phyloP scores from a whole-genome alignment of 129 eudicot genomes.

The Flaveria bidentis region DNA sequence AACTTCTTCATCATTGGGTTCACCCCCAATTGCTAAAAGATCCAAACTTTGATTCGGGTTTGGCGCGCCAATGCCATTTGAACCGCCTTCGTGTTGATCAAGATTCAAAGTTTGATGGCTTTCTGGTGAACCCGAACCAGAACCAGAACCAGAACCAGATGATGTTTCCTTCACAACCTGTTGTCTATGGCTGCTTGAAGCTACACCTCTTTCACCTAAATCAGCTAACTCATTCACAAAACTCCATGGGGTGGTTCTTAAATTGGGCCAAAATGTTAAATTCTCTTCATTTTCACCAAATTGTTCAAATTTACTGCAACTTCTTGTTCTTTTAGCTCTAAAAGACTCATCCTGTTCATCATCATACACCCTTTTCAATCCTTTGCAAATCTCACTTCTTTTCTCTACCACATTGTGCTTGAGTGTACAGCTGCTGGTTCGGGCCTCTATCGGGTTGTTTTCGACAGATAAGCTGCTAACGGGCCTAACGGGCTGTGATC shows the following conservation, averaged over 20 bases:
- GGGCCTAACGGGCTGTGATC: conserved; percentile 60
- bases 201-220: conserved; percentile 54
- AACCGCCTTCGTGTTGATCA: conserved; percentile 48
- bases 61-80: conserved; percentile 52
- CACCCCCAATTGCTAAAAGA: conserved; percentile 35
- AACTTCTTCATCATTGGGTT: conserved; percentile 48
- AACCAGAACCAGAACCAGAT: conserved; percentile 61
- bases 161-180: conserved; percentile 43
- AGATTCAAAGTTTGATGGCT: conserved; percentile 60
- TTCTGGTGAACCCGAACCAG: conserved; percentile 65
- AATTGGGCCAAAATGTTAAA: conserved; percentile 62
- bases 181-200: conserved; percentile 43
- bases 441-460: conserved; percentile 62
- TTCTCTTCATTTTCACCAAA: conserved; percentile 37
- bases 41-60: conserved; percentile 46
- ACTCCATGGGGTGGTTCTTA: conserved; percentile 63
- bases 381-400: conserved; percentile 53
- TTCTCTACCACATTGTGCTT: conserved; percentile 64
- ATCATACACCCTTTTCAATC: conserved; percentile 59
- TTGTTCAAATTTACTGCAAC: conserved; percentile 43
- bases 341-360: conserved; percentile 62
- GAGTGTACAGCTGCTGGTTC: conserved; percentile 50
- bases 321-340: conserved; percentile 68
- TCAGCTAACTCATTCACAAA: conserved; percentile 52
- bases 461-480: conserved; percentile 47